Conservation (phyloP, 129 eudicot species). For the Flaveria brownii region DNA sequence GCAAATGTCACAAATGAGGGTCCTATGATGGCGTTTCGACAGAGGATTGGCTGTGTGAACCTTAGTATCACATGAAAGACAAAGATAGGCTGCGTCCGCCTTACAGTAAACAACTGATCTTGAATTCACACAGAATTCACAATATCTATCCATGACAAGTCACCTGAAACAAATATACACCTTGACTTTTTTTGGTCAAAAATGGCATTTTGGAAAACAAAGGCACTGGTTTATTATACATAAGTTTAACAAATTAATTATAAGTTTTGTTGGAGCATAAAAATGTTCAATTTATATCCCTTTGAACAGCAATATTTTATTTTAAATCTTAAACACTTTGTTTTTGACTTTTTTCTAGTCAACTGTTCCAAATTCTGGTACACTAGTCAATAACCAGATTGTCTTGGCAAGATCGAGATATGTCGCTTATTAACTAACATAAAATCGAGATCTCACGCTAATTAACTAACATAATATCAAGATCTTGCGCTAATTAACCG, state of each 20-base stretch:
- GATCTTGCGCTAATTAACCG: too few relatives aligned
- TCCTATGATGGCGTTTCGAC: conserved; percentile 64
- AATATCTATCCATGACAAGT: conserved; percentile 59
- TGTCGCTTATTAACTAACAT: neutral
- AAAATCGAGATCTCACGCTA: neutral
- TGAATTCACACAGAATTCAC: conserved; percentile 68
- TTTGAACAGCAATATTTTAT: neutral
- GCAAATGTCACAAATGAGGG: conserved; percentile 71
- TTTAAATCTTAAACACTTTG: neutral
- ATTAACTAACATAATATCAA: neutral
- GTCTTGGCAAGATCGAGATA: neutral
- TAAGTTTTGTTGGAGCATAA: neutral
- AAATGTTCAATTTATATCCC: neutral
- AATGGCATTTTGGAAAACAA: neutral
- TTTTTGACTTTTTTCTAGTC: neutral
- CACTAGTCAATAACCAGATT: neutral
- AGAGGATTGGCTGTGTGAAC: conserved; percentile 91
- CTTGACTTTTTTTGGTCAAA: conserved; percentile 23
- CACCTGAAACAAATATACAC: conserved; percentile 41
- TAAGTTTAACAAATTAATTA: neutral
- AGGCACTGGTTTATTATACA: neutral
- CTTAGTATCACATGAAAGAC: conserved; percentile 79
- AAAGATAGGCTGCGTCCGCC: conserved; percentile 83
- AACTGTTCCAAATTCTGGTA: neutral
- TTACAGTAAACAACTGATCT: conserved; percentile 73